Base-by-base conservation (phyloP, 495 filamentous ascomycete genomes). In the Hyaloscypha variabilis region DNA sequence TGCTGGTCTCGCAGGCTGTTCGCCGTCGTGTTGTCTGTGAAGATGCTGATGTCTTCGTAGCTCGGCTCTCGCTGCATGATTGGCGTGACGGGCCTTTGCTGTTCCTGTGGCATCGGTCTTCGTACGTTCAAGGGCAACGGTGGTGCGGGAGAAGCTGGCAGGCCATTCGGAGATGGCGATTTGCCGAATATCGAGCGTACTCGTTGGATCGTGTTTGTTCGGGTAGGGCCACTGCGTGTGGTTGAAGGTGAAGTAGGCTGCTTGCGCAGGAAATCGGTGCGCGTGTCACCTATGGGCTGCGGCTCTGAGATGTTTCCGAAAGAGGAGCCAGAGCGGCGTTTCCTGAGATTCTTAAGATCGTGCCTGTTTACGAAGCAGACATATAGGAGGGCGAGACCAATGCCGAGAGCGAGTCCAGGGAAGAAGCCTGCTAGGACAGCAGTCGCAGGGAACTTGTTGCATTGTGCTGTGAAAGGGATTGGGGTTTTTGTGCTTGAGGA, bases 11-110 rank as follows among this genome's bases (percentile, higher is more conserved):
- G 23, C 31, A 72, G 26, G 17, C 63, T 24, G 71, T 71, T 58
- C 60, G 82, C 67, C 6, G 74, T 78, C 19, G 73, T 78, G 11
- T 85, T 85, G 60, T 91, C 89, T 6, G 88, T 85, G 74, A 89
- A 92, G 17, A 93, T 81, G 67, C 87, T 85, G 70, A 92, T 91
- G 74, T 84, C 88, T 73, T 89, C 86, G 34, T 72, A 73, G 68
- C 87, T 90, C 1, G 81, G 79, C 70, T 86, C 80, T 2, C 84
- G 77, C 50, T 79, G 65, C 53, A 75, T 68, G 11, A 60, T 62
- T 8, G 76, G 75, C 24, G 71, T 75, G 30, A 71, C 68, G 0
- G 74, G 74, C 17, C 58, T 19, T 31, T 51, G 23, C 31, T 51
- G 23, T 26, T 51, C 53, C n/a, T 54, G 34, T 8, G 49, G 23